phyloP scores from a whole-genome alignment of 2,329 filamentous ascomycete genomes.

The Cordyceps cicadae region DNA sequence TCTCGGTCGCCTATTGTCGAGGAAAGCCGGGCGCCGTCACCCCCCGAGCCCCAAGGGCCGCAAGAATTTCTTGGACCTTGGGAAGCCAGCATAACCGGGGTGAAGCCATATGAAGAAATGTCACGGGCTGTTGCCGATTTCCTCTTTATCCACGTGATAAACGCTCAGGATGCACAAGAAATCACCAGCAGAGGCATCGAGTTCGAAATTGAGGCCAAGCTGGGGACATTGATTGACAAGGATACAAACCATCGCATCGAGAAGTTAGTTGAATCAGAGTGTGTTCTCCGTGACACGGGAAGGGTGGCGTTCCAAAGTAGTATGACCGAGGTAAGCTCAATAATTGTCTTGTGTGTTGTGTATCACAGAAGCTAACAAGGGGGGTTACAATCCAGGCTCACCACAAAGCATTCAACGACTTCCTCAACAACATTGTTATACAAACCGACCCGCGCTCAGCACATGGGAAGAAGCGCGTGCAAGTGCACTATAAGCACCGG shows the following conservation, averaged over 20 bases:
- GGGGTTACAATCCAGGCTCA: conserved; percentile 46
- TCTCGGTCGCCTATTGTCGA: conserved; percentile 29
- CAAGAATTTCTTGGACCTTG: conserved; percentile 44
- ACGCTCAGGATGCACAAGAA: conserved; percentile 56
- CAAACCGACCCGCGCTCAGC: conserved; percentile 49
- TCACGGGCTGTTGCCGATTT: conserved; percentile 75
- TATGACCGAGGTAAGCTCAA: conserved; percentile 72
- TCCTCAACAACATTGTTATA: conserved; percentile 62
- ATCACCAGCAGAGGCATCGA: conserved; percentile 58
- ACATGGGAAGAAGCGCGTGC: conserved; percentile 41
- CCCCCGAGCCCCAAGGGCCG: conserved; percentile 20
- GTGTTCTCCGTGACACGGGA: conserved; percentile 53
- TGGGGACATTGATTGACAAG: conserved; percentile 72
- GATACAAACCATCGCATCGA: conserved; percentile 61
- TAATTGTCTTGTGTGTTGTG: background rate
- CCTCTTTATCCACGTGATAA: conserved; percentile 63
- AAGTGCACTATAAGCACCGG: conserved; percentile 72
- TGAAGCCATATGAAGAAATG: conserved; percentile 64
- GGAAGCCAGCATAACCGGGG: conserved; percentile 61
- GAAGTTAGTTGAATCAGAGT: conserved; percentile 62
- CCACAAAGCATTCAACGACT: conserved; percentile 76
- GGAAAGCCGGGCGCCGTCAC: conserved; percentile 13
- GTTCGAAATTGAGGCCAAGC: conserved; percentile 90
- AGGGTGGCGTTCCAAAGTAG: conserved; percentile 70
- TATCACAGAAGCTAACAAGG: conserved; percentile 15